Conservation (phyloP, 257 asterid species). For the Fraxinus excelsior region DNA sequence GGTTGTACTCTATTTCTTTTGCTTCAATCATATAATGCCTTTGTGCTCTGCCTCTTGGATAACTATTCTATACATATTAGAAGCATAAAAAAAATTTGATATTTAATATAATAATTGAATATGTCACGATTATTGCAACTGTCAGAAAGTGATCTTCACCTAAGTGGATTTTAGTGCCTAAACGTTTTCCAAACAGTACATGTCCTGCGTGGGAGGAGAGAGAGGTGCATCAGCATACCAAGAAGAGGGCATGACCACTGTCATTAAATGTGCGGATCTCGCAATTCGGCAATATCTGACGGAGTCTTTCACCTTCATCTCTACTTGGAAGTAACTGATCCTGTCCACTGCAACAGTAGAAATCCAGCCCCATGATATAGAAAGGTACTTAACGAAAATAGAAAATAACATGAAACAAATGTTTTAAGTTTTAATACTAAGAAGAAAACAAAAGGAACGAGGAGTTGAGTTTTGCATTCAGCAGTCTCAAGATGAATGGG, state of each 20-base stretch:
- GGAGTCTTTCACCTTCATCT: slow-evolving; percentile 77
- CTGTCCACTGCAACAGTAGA: slow-evolving; percentile 55
- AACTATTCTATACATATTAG: background rate
- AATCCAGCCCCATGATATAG: slow-evolving; percentile 12
- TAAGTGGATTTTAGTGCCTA: background rate
- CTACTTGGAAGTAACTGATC: slow-evolving; percentile 76
- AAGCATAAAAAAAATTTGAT: background rate
- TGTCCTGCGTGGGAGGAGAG: background rate
- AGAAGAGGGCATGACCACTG: slow-evolving; percentile 73
- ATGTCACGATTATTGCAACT: background rate
- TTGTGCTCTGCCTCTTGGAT: background rate
- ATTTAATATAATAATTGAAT: no score
- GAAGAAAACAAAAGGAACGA: background rate
- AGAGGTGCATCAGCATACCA: slow-evolving; percentile 52
- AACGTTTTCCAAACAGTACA: background rate
- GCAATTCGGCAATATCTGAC: slow-evolving; percentile 54
- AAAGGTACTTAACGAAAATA: background rate
- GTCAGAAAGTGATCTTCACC: background rate
- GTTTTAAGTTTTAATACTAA: background rate
- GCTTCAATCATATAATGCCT: background rate
- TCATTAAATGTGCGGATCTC: slow-evolving; percentile 58
- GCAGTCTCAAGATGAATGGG: background rate
- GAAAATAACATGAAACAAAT: background rate
- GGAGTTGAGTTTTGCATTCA: background rate
- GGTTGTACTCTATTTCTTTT: background rate